Evolutionary conservation across 768 basidiomycete genomes (phyloP).

Genomic region (Chlorophyllum brunneum): DNA sequence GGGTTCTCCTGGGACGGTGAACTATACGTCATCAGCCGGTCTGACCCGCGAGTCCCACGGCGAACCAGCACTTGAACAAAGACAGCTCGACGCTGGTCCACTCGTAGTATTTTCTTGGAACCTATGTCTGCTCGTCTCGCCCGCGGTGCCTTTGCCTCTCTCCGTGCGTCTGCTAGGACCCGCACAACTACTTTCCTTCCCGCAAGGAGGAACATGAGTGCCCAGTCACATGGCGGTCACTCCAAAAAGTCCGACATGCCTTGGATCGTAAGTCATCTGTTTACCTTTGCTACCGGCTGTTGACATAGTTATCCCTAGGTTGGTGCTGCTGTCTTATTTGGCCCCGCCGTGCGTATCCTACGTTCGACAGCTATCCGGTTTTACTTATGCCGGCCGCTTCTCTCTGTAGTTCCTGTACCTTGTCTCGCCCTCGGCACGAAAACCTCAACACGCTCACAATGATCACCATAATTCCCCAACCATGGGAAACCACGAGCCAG

Average conservation of each 20-base stretch:
- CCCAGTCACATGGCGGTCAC: constrained; percentile 30
- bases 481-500: constrained; percentile 17
- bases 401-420: constrained; percentile 35
- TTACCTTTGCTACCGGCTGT: constrained; percentile 11
- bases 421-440: constrained; percentile 36
- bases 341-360: constrained; percentile 33
- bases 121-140: constrained; percentile 38
- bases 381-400: constrained; percentile 10
- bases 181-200: constrained; percentile 19
- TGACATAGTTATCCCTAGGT: constrained; percentile 24
- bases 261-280: constrained; percentile 36
- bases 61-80: constrained; percentile 11
- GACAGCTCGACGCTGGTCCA: constrained; percentile 10
- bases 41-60: constrained; percentile 31
- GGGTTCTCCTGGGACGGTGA: background rate
- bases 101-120: background rate
- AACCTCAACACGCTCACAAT: constrained; percentile 29
- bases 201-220: constrained; percentile 32
- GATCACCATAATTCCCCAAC: constrained; percentile 31
- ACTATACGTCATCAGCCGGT: constrained; percentile 25
- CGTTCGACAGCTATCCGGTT: background rate
- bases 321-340: constrained; percentile 36
- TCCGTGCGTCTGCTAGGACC: constrained; percentile 27
- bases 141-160: constrained; percentile 30
- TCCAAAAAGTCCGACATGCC: constrained; percentile 36